Evolutionary conservation across 257 asterid genomes (phyloP).

Genomic region (Nicotiana obtusifolia): DNA sequence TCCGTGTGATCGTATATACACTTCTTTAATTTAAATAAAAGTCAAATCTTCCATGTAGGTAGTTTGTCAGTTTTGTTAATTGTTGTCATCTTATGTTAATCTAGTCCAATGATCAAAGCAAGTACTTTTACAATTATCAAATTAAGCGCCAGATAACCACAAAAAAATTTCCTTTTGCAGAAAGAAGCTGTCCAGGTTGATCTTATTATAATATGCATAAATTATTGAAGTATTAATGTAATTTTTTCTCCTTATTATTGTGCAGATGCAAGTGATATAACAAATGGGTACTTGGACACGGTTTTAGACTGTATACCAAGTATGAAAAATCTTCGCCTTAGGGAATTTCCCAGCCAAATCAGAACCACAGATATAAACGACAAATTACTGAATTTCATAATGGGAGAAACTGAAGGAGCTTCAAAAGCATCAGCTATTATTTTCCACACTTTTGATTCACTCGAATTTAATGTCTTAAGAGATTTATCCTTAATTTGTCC

Average conservation of each 20-base stretch:
- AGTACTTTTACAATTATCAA: neutral
- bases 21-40: no score
- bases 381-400: conserved; percentile 17
- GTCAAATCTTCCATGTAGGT: neutral
- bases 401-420: conserved; percentile 19
- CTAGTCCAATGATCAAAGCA: neutral
- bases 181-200: neutral
- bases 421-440: conserved; percentile 34
- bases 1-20: no score
- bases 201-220: neutral
- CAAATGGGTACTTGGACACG: conserved; percentile 22
- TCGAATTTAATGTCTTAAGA: conserved; percentile 21
- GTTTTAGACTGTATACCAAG: conserved; percentile 32
- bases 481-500: conserved; percentile 31
- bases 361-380: conserved; percentile 27
- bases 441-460: conserved; percentile 29
- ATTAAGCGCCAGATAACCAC: neutral
- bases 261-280: conserved; percentile 30
- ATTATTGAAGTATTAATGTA: neutral
- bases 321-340: conserved; percentile 25
- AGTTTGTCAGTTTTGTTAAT: neutral
- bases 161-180: neutral
- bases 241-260: neutral
- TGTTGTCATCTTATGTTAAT: neutral
- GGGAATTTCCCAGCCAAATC: conserved; percentile 19